Conservation (phyloP, 768 basidiomycete species). For the Panaeolus papilionaceus region DNA sequence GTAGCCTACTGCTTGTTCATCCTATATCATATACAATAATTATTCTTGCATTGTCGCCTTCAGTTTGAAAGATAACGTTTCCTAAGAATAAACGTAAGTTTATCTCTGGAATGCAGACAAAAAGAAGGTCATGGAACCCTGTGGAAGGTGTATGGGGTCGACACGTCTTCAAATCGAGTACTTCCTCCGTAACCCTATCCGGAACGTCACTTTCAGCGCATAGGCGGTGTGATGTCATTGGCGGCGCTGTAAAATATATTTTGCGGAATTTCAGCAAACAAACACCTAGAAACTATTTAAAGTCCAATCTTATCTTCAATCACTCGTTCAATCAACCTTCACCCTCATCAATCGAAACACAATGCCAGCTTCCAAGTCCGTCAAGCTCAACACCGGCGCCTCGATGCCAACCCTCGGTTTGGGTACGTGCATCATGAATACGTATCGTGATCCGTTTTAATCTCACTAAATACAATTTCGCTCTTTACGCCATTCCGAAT, state of each 20-base stretch:
- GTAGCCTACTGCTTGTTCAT: neutral
- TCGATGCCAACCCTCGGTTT: constrained; percentile 80
- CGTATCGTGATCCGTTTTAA: neutral
- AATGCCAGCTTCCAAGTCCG: constrained; percentile 56
- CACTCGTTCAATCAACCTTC: neutral
- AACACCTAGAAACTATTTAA: neutral
- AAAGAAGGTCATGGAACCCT: neutral
- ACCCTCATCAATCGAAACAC: constrained; percentile 4
- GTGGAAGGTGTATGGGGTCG: neutral
- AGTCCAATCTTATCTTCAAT: constrained; percentile 2
- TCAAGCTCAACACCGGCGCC: constrained; percentile 79
- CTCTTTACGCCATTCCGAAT: constrained; percentile 10
- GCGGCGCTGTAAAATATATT: neutral
- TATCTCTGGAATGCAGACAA: neutral
- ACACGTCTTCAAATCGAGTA: neutral
- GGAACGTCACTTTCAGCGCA: neutral
- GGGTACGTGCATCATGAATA: constrained; percentile 41
- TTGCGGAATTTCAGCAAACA: constrained; percentile 8
- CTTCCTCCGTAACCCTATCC: neutral
- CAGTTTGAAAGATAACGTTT: no score
- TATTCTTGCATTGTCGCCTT: neutral
- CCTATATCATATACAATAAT: neutral
- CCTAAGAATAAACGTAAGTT: no score
- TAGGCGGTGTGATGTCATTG: constrained; percentile 2
- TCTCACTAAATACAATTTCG: constrained; percentile 7